These are phyloP conservation scores for Nitzschia putrida DNA, from an alignment of 108 stramenopile species.

Conservation along the genomic window DNA sequence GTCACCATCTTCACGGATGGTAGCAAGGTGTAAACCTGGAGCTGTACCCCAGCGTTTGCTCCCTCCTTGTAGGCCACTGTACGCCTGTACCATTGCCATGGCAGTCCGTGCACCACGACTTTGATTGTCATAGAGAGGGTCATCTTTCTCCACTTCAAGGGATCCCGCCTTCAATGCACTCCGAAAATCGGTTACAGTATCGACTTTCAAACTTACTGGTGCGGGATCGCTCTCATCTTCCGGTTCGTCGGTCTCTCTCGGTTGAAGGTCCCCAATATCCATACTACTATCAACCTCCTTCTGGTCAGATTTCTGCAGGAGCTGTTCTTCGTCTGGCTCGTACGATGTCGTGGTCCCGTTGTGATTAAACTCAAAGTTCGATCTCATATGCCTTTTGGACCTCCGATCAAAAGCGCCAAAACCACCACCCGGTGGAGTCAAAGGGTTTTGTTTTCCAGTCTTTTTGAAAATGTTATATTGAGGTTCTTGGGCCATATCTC, in stretches of 20 bases:
- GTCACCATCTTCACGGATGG: conserved; percentile 73
- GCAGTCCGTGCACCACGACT: conserved; percentile 20
- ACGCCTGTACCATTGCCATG: conserved; percentile 37
- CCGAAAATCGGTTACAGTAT: conserved; percentile 73
- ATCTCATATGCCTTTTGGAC: conserved; percentile 35
- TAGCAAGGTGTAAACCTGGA: conserved; percentile 63
- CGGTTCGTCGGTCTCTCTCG: too few relatives aligned
- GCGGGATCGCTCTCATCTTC: background rate
- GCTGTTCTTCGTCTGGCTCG: background rate
- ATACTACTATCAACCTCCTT: too few relatives aligned
- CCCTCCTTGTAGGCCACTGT: conserved; percentile 31
- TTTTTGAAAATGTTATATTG: conserved; percentile 10
- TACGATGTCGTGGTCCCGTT: background rate
- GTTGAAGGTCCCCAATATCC: too few relatives aligned
- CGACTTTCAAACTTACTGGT: conserved; percentile 28
- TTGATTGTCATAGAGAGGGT: conserved; percentile 16
- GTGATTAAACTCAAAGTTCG: conserved; percentile 42
- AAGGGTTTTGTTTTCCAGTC: background rate
- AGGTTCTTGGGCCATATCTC: conserved; percentile 26
- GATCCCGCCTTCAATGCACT: conserved; percentile 52
- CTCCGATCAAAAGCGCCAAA: background rate
- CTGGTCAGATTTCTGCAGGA: too few relatives aligned
- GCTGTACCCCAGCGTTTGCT: conserved; percentile 71
- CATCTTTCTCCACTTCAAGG: conserved; percentile 44
- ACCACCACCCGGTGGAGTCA: background rate